These are phyloP conservation scores for Nitzschia sp. DNA, from an alignment of 108 stramenopile species.

Conservation along the genomic window DNA sequence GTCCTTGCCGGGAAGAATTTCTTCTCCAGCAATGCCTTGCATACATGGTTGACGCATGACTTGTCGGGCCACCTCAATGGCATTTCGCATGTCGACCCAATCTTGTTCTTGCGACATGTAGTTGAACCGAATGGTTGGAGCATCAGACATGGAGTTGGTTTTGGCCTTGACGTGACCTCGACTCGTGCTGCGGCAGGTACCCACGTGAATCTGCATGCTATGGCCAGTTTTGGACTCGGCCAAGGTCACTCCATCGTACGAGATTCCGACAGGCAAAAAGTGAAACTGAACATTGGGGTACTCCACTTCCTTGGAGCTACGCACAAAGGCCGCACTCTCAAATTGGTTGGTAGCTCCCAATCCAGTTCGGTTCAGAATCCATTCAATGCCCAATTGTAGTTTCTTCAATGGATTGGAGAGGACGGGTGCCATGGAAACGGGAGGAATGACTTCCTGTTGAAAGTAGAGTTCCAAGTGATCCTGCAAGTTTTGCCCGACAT, in stretches of 20 bases:
- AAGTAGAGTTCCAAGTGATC: conserved; percentile 52
- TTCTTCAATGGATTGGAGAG: conserved; percentile 5
- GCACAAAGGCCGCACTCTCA: conserved; percentile 28
- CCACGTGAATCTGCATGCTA: background rate
- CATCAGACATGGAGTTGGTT: background rate
- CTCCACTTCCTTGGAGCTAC: background rate
- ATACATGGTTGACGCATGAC: background rate
- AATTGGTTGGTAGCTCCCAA: conserved; percentile 33
- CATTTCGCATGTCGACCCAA: conserved; percentile 15
- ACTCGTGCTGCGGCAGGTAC: conserved; percentile 6
- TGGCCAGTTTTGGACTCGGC: background rate
- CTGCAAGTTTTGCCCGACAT: conserved; percentile 60
- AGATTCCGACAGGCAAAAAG: no score
- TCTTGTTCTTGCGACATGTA: conserved; percentile 18
- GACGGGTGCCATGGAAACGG: conserved; percentile 26
- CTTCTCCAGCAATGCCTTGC: no score
- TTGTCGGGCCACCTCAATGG: conserved; percentile 4
- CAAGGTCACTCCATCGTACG: no score
- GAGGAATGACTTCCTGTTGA: conserved; percentile 25
- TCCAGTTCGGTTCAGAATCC: conserved; percentile 21
- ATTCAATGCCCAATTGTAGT: conserved; percentile 21
- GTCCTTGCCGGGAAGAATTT: background rate
- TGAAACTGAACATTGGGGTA: conserved; percentile 27
- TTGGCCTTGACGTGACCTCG: conserved; percentile 10
- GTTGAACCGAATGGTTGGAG: conserved; percentile 16